Conservation (phyloP, 176 grass and related monocot genomes). For the bread wheat (Triticum aestivum) region IWGSC_CS_RefSeq_v2.1 NC_057808.1:319244697-319245196, state of each 20-base stretch:
- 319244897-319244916: slow-evolving; percentile 85
- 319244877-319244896: slow-evolving; percentile 87
- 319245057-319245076: slow-evolving; percentile 45
- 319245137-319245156: slow-evolving; percentile 91
- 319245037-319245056: slow-evolving; percentile 7
- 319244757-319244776: slow-evolving; percentile 52
- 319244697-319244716: not conserved
- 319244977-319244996: slow-evolving; percentile 79
- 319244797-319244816: slow-evolving; percentile 87
- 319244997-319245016: slow-evolving; percentile 2
- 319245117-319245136: slow-evolving; percentile 86
- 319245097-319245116: slow-evolving; percentile 87
- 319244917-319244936: slow-evolving; percentile 82
- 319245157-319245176: slow-evolving; percentile 77
- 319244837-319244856: slow-evolving; percentile 87
- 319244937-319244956: slow-evolving; percentile 82
- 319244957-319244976: slow-evolving; percentile 72
- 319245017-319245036: slow-evolving; percentile 6
- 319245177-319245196: slow-evolving; percentile 26
- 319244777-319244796: slow-evolving; percentile 75
- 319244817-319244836: slow-evolving; percentile 75
- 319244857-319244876: slow-evolving; percentile 98
- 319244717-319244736: slow-evolving; percentile 7
- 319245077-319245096: slow-evolving; percentile 95
- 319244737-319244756: slow-evolving; percentile 10